Percentiles rank a stretch among this genome's conserved stretches.
Conservation (phyloP, 352 stramenopile species). For the Globisporangium cederbergense region DNA sequence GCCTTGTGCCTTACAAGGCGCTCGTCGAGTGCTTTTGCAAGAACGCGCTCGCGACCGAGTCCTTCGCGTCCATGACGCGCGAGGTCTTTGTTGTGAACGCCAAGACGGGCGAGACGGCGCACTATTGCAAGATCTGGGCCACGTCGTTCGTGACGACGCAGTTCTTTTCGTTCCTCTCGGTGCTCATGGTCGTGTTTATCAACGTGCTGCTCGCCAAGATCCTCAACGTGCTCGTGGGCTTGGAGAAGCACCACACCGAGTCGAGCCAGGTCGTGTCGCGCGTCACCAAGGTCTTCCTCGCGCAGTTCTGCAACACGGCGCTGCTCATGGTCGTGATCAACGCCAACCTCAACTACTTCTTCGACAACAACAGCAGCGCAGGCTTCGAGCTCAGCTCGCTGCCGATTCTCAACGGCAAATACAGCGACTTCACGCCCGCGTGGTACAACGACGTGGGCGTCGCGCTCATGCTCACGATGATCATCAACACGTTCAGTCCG, state of each 20-base stretch:
- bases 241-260: constrained; percentile 80
- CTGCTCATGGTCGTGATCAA: constrained; percentile 78
- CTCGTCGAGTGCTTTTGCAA: constrained; percentile 85
- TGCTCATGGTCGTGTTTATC: constrained; percentile 69
- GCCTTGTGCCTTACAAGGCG: constrained; percentile 57
- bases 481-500: constrained; percentile 74
- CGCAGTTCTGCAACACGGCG: constrained; percentile 82
- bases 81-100: constrained; percentile 47
- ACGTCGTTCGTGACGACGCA: constrained; percentile 70
- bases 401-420: constrained; percentile 63
- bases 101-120: constrained; percentile 24
- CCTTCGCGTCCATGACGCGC: constrained; percentile 57
- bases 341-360: constrained; percentile 72
- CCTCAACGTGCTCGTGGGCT: constrained; percentile 59
- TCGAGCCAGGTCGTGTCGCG: constrained; percentile 68
- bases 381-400: constrained; percentile 35
- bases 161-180: constrained; percentile 50
- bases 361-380: constrained; percentile 23
- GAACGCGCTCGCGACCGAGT: constrained; percentile 41
- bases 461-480: constrained; percentile 79
- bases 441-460: constrained; percentile 84
- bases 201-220: constrained; percentile 66
- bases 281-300: constrained; percentile 74
- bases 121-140: constrained; percentile 70
- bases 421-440: constrained; percentile 66